Conservation (phyloP, 2,329 filamentous ascomycete genomes). For the Nothomitra cinnamomea region DNA sequence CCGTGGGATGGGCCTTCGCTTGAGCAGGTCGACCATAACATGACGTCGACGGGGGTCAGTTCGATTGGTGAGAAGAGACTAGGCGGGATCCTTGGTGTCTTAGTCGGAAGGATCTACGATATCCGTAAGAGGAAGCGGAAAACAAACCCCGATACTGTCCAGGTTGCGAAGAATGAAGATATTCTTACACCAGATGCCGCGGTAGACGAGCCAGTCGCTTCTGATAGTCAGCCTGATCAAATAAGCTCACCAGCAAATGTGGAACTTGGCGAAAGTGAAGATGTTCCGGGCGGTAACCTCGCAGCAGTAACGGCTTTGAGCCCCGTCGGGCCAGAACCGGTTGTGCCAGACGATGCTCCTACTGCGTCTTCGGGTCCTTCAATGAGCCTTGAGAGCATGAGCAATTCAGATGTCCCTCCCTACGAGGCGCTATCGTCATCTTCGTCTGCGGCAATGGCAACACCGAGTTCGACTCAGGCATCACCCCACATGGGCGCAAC, state of each 20-base stretch:
- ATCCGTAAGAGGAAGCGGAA: conserved; percentile 16
- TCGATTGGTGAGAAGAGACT: conserved; percentile 44
- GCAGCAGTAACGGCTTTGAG: not conserved
- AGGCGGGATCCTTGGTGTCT: conserved; percentile 50
- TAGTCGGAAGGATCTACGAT: conserved; percentile 51
- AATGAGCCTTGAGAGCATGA: not conserved
- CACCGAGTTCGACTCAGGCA: not conserved
- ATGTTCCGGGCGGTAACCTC: not conserved
- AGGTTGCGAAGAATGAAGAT: not conserved
- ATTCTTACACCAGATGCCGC: not conserved
- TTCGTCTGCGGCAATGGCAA: not conserved
- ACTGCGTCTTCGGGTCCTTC: not conserved
- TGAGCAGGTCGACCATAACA: conserved; percentile 44
- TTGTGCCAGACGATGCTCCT: no score
- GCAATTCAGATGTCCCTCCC: not conserved
- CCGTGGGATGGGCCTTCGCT: conserved; percentile 45
- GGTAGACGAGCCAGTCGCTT: not conserved
- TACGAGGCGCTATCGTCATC: not conserved
- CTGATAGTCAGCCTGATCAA: not conserved
- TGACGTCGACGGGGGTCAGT: conserved; percentile 31
- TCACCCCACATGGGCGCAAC: not conserved
- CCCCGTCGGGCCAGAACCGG: no score
- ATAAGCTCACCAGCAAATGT: no score
- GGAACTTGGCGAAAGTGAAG: not conserved
- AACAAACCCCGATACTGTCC: not conserved